Conservation (phyloP, 352 stramenopile species). For the Saprolegnia diclina region DNA sequence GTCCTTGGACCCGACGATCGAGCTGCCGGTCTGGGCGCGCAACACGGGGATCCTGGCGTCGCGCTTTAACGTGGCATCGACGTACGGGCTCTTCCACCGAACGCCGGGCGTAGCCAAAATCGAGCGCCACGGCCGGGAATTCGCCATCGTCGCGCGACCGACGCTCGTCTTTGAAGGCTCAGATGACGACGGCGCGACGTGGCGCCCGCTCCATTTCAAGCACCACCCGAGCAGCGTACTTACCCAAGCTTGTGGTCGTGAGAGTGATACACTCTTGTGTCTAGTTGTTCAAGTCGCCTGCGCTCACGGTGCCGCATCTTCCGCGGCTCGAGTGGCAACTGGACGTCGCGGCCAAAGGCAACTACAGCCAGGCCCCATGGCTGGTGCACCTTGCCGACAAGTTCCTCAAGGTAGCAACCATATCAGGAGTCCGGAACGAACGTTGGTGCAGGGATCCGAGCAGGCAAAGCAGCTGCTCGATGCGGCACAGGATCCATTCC, state of each 20-base stretch:
- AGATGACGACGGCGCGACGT: slow-evolving; percentile 46
- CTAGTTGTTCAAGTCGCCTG: slow-evolving; percentile 32
- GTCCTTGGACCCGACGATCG: background rate
- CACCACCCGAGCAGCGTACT: slow-evolving; percentile 77
- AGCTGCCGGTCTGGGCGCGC: slow-evolving; percentile 4
- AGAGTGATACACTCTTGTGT: slow-evolving; percentile 32
- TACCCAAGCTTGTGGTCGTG: slow-evolving; percentile 28
- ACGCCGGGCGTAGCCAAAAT: slow-evolving; percentile 85
- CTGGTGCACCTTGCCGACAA: slow-evolving; percentile 82
- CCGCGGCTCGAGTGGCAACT: slow-evolving; percentile 90
- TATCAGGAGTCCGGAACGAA: background rate
- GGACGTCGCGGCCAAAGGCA: slow-evolving; percentile 86
- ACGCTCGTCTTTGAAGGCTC: slow-evolving; percentile 86
- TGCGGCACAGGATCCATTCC: slow-evolving; percentile 45
- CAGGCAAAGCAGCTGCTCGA: slow-evolving; percentile 70
- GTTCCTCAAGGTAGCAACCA: slow-evolving; percentile 40
- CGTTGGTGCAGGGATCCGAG: slow-evolving; percentile 33
- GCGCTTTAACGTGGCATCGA: slow-evolving; percentile 41
- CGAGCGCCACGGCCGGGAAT: slow-evolving; percentile 24
- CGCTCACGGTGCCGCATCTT: slow-evolving; percentile 39
- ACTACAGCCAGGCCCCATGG: slow-evolving; percentile 80
- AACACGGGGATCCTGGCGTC: slow-evolving; percentile 7
- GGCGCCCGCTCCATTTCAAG: slow-evolving; percentile 72
- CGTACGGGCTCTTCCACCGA: slow-evolving; percentile 84
- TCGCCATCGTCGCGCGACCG: slow-evolving; percentile 67